Conservation (phyloP, 441 rosid genomes). For the Pelargonium citronellum region DNA sequence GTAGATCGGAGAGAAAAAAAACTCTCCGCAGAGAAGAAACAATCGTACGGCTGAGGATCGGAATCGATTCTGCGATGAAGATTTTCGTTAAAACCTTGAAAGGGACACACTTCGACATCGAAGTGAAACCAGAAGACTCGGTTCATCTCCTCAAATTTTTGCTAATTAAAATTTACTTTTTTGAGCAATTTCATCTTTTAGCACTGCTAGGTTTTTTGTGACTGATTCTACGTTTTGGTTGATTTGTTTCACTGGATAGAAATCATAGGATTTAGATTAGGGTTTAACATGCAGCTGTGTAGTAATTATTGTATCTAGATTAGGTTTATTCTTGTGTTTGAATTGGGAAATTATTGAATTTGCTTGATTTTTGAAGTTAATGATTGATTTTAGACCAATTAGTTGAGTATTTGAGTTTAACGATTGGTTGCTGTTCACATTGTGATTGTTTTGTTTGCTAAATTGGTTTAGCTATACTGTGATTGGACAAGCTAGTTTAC, state of each 20-base stretch:
- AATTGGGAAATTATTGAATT: neutral
- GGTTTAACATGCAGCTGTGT: neutral
- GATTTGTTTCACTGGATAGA: neutral
- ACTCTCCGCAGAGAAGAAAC: neutral
- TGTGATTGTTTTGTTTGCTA: too few species aligned
- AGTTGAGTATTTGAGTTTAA: too few species aligned
- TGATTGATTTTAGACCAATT: too few species aligned
- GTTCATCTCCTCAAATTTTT: constrained; percentile 22
- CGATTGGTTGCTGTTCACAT: too few species aligned
- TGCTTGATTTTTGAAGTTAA: too few species aligned
- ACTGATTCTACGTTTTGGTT: neutral
- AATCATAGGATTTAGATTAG: neutral
- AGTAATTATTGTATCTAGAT: neutral
- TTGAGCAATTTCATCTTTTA: too few species aligned
- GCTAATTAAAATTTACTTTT: too few species aligned
- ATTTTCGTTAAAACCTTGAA: constrained; percentile 71
- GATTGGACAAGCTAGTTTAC: too few species aligned
- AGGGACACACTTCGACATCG: constrained; percentile 68
- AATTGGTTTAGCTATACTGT: too few species aligned
- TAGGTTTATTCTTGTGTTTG: neutral
- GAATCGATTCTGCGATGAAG: constrained; percentile 35
- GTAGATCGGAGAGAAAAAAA: neutral
- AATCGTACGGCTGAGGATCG: neutral
- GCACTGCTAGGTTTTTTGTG: too few species aligned
- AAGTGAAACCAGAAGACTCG: constrained; percentile 62